Evolutionary conservation across 2,329 filamentous ascomycete species (phyloP).

Genomic region (Colletotrichum sp.): DNA sequence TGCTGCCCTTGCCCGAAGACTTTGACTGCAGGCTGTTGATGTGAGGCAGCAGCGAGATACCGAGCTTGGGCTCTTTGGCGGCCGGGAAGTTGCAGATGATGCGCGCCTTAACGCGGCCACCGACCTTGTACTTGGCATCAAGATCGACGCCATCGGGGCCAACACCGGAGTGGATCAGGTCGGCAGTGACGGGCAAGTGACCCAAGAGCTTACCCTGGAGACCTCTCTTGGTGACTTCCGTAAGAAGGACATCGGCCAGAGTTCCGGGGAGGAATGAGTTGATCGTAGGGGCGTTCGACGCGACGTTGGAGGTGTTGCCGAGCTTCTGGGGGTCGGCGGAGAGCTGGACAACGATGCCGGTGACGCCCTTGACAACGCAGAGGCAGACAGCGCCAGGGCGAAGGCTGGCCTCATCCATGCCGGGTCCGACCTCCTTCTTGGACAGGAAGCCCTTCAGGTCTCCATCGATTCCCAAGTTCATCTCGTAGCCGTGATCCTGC

Average conservation of each 20-base stretch:
- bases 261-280: constrained; percentile 91
- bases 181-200: constrained; percentile 87
- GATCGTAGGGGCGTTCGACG: constrained; percentile 83
- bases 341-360: constrained; percentile 86
- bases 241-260: constrained; percentile 83
- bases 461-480: constrained; percentile 80
- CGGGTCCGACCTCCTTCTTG: constrained; percentile 77
- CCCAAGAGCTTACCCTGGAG: constrained; percentile 91
- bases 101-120: constrained; percentile 83
- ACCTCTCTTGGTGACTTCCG: constrained; percentile 76
- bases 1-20: constrained; percentile 43
- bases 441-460: constrained; percentile 83
- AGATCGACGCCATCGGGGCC: constrained; percentile 74
- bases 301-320: constrained; percentile 67
- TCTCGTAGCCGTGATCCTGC: constrained; percentile 94
- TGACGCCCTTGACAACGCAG: constrained; percentile 78
- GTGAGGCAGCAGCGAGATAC: constrained; percentile 88
- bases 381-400: constrained; percentile 86
- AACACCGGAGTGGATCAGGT: constrained; percentile 85
- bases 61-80: constrained; percentile 81
- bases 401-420: constrained; percentile 68
- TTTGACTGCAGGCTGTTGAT: constrained; percentile 68
- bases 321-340: constrained; percentile 75
- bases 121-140: constrained; percentile 79
- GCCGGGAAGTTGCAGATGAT: constrained; percentile 87